These are phyloP conservation scores for Calcarisporium arbuscula DNA, from an alignment of 2,329 filamentous ascomycete species.

Conservation along the genomic window DNA sequence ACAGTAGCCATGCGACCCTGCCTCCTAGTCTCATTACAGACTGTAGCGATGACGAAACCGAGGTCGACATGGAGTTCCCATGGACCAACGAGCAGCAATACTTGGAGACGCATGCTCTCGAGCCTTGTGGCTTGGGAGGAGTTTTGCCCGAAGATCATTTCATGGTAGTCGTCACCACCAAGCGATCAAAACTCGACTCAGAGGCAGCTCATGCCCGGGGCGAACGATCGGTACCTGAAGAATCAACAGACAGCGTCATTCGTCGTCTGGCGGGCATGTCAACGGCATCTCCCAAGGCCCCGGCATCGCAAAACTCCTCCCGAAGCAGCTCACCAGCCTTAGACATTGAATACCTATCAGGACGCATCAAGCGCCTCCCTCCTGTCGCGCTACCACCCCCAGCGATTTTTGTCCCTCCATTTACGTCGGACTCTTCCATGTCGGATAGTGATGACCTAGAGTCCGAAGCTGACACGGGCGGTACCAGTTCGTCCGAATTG, in stretches of 20 bases:
- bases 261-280: slow-evolving; percentile 35
- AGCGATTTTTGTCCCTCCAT: slow-evolving; percentile 43
- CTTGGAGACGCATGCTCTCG: slow-evolving; percentile 34
- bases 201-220: background rate
- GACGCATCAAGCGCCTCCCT: slow-evolving; percentile 34
- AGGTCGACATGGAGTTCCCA: slow-evolving; percentile 36
- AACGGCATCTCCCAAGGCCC: slow-evolving; percentile 27
- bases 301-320: slow-evolving; percentile 1
- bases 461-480: slow-evolving; percentile 21
- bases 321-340: slow-evolving; percentile 14
- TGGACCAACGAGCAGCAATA: slow-evolving; percentile 40
- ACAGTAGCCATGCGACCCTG: slow-evolving; percentile 12
- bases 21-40: slow-evolving; percentile 27
- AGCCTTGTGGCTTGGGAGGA: slow-evolving; percentile 53
- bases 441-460: slow-evolving; percentile 21
- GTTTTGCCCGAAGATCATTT: slow-evolving; percentile 61
- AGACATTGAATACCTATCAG: slow-evolving; percentile 40
- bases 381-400: slow-evolving; percentile 47
- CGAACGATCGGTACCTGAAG: slow-evolving; percentile 15
- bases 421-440: slow-evolving; percentile 34
- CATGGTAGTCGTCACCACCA: slow-evolving; percentile 47
- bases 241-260: slow-evolving; percentile 34
- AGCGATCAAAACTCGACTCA: slow-evolving; percentile 28
- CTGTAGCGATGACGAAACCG: slow-evolving; percentile 29
- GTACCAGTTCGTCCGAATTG: slow-evolving; percentile 21